Evolutionary conservation across 371 early-diverging fungal species (phyloP), one percentile per base, ranked within the genome.

Genomic region (Actinomucor elegans): DNA sequence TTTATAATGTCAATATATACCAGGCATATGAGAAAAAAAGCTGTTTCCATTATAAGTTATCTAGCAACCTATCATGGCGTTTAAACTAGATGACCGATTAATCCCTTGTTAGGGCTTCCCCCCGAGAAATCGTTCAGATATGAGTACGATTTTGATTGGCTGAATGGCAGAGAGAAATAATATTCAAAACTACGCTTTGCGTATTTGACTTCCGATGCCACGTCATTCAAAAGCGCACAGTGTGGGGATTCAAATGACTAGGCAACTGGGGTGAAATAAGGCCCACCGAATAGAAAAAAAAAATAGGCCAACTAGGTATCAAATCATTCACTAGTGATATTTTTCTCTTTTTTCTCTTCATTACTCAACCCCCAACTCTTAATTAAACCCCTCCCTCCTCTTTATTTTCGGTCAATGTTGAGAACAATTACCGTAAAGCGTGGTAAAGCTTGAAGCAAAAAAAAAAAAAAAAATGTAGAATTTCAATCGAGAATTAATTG

Each of bases 341-440:
- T 52, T 42, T 15, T 41, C 26, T 37, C 44, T 44, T 55, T 40
- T 50, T 38, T 23, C 44, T 34, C 24, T 48, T 57, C 48, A 51
- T 41, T 53, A 33, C 46, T 52, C 52, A 59, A 65, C 52, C 69
- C 64, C 73, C 69, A 61, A 66, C 73, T 69, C 69, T 69, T 61
- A 52, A 41, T 50, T 52, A 45, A 48, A 38, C 27, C 34, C 27
- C 40, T 44, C 58, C 47, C 56, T 45, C 52, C 44, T 44, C 50
- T 45, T 56, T 55, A 52, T 47, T 47, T 53, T 48, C 55, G 61
- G 57, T 59, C 51, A 45, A 75, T 75, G 76, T 69, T 75, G 61
- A 65, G 73, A 66, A 59, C 70, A 57, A 40, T 67, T 51, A 58
- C 66, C 64, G 34, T 59, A 41, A 67, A 69, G 62, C 71, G 75